A percentile compares a stretch with the other conserved stretches of the same genome.
Conservation (phyloP, 1,284 basidiomycete genomes). For the Apiotrichum akiyoshidainum region DNA sequence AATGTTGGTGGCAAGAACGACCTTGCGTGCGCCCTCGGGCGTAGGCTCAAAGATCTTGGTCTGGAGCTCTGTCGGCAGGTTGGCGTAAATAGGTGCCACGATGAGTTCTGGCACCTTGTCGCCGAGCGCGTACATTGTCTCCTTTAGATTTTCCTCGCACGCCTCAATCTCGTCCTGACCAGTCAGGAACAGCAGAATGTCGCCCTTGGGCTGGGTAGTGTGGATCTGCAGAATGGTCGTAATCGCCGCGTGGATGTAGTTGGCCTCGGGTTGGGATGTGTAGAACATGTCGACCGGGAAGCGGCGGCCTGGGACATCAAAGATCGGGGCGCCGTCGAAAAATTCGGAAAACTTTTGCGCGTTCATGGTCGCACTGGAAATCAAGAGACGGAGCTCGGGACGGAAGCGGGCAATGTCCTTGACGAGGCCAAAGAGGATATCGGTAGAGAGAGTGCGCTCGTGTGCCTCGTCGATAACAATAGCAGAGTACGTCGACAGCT, state of each 20-base stretch:
- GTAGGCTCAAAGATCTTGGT: conserved; percentile 99
- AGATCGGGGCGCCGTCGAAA: conserved; percentile 90
- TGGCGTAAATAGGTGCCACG: conserved; percentile 96
- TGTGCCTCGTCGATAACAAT: conserved; percentile 97
- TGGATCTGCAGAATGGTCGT: conserved; percentile 99
- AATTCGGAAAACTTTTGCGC: conserved; percentile 95
- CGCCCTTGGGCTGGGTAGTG: conserved; percentile 96
- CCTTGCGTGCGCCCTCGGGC: conserved; percentile 90
- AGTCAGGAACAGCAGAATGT: conserved; percentile 95
- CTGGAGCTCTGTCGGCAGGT: conserved; percentile 97
- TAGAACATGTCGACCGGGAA: conserved; percentile 99
- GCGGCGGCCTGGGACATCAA: conserved; percentile 92
- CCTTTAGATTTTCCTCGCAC: conserved; percentile 89
- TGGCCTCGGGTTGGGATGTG: conserved; percentile 94
- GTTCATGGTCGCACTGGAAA: conserved; percentile 95
- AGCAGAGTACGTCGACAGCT: conserved; percentile 85
- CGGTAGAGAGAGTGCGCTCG: conserved; percentile 90
- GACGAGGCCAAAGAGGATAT: conserved; percentile 92
- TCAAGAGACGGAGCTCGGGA: conserved; percentile 83
- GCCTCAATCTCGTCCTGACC: conserved; percentile 99
- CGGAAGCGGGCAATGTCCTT: conserved; percentile 98
- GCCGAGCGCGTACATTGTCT: conserved; percentile 88
- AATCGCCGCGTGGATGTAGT: conserved; percentile 97
- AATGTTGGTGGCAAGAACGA: conserved; percentile 97
- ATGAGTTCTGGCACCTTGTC: conserved; percentile 95